A percentile compares a stretch with the other conserved stretches of the same genome.
Conservation (phyloP, 2,329 filamentous ascomycete genomes). For the Botrytis fragariae region DNA sequence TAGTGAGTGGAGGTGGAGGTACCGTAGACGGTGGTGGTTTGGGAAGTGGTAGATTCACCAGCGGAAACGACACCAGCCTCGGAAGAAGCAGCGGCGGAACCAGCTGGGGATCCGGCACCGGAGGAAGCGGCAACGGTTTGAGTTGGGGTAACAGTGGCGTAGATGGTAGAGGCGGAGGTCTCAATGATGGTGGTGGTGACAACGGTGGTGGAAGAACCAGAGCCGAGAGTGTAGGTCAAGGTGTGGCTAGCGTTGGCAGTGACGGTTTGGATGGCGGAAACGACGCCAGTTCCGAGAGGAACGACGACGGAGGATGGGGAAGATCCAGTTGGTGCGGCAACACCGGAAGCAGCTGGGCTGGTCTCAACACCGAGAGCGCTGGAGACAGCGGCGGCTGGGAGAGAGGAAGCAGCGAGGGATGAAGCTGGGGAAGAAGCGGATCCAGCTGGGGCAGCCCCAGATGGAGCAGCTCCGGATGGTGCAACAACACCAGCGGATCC, state of each 20-base stretch:
- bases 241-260: constrained; percentile 11
- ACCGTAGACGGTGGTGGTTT: constrained; percentile 26
- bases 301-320: constrained; percentile 2
- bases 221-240: constrained; percentile 44
- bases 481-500: no score
- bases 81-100: neutral
- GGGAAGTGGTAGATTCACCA: constrained; percentile 11
- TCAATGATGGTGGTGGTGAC: constrained; percentile 45
- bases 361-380: neutral
- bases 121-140: neutral
- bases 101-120: neutral
- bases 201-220: constrained; percentile 45
- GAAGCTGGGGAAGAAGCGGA: neutral
- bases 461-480: no score
- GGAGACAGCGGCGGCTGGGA: neutral
- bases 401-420: neutral
- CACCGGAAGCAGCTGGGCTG: neutral
- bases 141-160: constrained; percentile 27
- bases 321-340: neutral
- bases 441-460: neutral
- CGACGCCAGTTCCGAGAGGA: constrained; percentile 24
- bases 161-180: constrained; percentile 39
- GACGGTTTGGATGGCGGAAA: neutral
- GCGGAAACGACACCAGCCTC: neutral
- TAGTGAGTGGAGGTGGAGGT: constrained; percentile 30